These are phyloP conservation scores for Closterium sp. DNA, from an alignment of 139 green algal species.

Conservation along the genomic window DNA sequence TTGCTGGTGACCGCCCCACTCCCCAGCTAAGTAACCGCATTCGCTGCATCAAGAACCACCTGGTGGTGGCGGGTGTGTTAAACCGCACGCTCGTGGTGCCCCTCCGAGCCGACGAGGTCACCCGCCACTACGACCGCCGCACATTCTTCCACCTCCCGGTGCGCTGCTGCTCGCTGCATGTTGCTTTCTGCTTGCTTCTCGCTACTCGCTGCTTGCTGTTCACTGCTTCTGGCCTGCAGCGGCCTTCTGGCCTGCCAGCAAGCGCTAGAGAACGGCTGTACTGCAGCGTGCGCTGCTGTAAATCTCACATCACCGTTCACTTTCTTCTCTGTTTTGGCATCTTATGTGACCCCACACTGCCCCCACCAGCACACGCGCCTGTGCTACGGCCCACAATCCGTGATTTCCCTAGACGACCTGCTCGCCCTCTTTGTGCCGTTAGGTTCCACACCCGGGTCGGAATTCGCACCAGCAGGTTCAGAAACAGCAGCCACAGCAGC, in stretches of 20 bases:
- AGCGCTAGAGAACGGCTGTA: too few species aligned
- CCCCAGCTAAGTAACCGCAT: not conserved
- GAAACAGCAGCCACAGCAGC: not conserved
- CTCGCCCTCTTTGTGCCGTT: not conserved
- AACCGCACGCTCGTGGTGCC: not conserved
- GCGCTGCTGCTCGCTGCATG: too few species aligned
- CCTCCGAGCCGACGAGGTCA: not conserved
- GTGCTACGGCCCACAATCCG: not conserved
- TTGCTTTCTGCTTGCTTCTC: too few species aligned
- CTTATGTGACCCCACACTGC: not conserved
- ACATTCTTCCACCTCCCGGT: not conserved
- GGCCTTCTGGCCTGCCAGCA: too few species aligned
- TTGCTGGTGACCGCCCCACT: too few species aligned
- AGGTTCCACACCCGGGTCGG: too few species aligned
- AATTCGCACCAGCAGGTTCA: too few species aligned
- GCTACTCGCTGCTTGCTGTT: not conserved
- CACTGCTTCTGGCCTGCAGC: too few species aligned
- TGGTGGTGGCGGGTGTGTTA: not conserved
- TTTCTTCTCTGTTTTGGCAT: not conserved
- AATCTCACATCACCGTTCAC: too few species aligned
- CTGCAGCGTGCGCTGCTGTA: too few species aligned
- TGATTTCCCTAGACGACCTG: not conserved
- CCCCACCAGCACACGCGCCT: not conserved
- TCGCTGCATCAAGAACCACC: not conserved
- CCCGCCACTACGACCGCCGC: not conserved